phyloP scores from a whole-genome alignment of 2,329 filamentous ascomycete genomes.

The Epichloe bromicola region DNA sequence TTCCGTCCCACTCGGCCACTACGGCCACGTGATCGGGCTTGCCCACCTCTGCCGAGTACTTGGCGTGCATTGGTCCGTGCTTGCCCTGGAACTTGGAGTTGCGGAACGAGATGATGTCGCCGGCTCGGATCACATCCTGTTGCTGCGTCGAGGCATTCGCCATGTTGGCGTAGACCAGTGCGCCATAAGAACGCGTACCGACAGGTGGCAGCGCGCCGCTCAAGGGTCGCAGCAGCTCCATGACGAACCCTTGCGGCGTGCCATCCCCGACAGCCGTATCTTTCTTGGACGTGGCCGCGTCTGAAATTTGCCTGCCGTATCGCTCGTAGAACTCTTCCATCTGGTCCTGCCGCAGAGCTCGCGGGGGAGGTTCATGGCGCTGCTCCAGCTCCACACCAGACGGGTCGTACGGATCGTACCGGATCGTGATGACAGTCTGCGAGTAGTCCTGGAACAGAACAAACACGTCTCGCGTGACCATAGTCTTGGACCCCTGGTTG shows the following conservation, averaged over 20 bases:
- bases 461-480: slow-evolving; percentile 67
- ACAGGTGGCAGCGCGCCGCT: slow-evolving; percentile 66
- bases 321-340: slow-evolving; percentile 74
- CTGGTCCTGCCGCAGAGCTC: slow-evolving; percentile 77
- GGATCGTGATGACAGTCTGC: slow-evolving; percentile 75
- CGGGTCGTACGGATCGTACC: slow-evolving; percentile 63
- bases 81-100: slow-evolving; percentile 94
- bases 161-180: slow-evolving; percentile 85
- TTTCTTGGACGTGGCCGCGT: slow-evolving; percentile 57
- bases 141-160: slow-evolving; percentile 87
- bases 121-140: slow-evolving; percentile 82
- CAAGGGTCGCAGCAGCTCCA: slow-evolving; percentile 64
- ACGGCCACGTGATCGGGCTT: slow-evolving; percentile 81
- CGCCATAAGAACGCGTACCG: slow-evolving; percentile 81
- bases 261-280: slow-evolving; percentile 76
- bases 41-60: slow-evolving; percentile 80
- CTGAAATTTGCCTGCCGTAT: slow-evolving; percentile 67
- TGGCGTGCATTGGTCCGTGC: slow-evolving; percentile 87
- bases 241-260: slow-evolving; percentile 61
- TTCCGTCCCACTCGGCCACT: slow-evolving; percentile 94
- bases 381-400: slow-evolving; percentile 68
- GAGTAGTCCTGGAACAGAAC: slow-evolving; percentile 95
- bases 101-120: slow-evolving; percentile 84
- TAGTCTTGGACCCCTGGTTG: slow-evolving; percentile 56
- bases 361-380: slow-evolving; percentile 77